Evolutionary conservation across 2,329 filamentous ascomycete genomes (phyloP), one percentile per base, ranked within the genome.

Genomic region (Sarocladium brachiariae): DNA sequence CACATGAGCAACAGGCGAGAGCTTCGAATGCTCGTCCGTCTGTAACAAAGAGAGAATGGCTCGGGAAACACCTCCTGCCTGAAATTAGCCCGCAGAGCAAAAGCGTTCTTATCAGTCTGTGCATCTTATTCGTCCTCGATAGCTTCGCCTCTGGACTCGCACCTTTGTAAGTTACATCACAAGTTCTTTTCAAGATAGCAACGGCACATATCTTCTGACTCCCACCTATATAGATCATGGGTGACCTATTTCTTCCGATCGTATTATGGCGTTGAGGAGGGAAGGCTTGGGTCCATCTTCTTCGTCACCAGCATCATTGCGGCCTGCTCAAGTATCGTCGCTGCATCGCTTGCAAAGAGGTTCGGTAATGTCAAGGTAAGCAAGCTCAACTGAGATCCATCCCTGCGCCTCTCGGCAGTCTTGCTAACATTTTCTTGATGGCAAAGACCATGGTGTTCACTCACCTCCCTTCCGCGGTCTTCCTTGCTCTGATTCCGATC

Each of bases 371-470:
- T 88, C 39, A 82, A 83, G 56, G 79, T 84, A 52, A 70, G 81
- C 10, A 16, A 45, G 4, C 6, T 7, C 21, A 30, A 10, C 10
- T 41, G 13, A 10, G 7, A 13, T 7, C 27, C 27, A 13, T 30
- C 27, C 7, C 34, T n/a, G 34, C 34, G 7, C 7, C 34, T 38
- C 34, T 13, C 18, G 34, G 13, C 11, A 2, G n/a, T n/a, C n/a
- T n/a, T n/a, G n/a, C n/a, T n/a, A n/a, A n/a, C n/a, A n/a, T n/a
- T n/a, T n/a, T n/a, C n/a, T n/a, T 51, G 4, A 16, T n/a, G 13
- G 18, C 16, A 14, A 1, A 81, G 71, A 87, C 84, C 1, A 89
- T 89, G 85, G 83, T 86, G 8, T 86, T 87, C 59, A 87, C 84
- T 0, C 84, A 89, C 57, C 70, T 89, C 0, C 86, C 86, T 0